phyloP scores from a whole-genome alignment of 208 protist genomes.

The Trypanosoma melophagium region DNA sequence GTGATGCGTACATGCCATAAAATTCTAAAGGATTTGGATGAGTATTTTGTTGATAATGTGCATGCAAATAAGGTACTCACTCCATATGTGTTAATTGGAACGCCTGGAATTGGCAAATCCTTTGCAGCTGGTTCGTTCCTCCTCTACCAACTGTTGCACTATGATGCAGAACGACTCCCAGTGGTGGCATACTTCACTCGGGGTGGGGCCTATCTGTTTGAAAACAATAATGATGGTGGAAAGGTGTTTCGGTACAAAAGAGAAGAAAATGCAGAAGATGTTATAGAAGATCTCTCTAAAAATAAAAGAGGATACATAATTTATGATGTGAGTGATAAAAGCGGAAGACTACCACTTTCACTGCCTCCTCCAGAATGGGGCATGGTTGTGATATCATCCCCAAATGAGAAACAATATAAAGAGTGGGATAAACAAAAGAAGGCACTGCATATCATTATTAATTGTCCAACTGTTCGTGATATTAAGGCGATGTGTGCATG shows the following conservation, averaged over 20 bases:
- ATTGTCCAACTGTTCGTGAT: background rate
- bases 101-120: conserved; percentile 6
- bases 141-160: conserved; percentile 13
- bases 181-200: conserved; percentile 1
- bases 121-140: background rate
- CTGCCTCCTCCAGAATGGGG: conserved; percentile 4
- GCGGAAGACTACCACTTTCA: background rate
- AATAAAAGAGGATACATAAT: conserved; percentile 3
- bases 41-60: background rate
- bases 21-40: background rate
- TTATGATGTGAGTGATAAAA: background rate
- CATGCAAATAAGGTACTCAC: too few species aligned
- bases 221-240: background rate
- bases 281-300: background rate
- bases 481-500: conserved; percentile 12
- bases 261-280: too few species aligned
- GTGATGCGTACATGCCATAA: background rate
- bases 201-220: background rate
- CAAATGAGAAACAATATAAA: conserved; percentile 1
- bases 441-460: background rate
- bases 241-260: background rate
- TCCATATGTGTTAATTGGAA: conserved; percentile 4
- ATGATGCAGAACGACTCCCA: background rate
- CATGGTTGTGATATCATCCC: conserved; percentile 11
- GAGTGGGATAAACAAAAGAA: background rate